phyloP scores from a whole-genome alignment of 345 rosid genomes.

The Camelina laxa region DNA sequence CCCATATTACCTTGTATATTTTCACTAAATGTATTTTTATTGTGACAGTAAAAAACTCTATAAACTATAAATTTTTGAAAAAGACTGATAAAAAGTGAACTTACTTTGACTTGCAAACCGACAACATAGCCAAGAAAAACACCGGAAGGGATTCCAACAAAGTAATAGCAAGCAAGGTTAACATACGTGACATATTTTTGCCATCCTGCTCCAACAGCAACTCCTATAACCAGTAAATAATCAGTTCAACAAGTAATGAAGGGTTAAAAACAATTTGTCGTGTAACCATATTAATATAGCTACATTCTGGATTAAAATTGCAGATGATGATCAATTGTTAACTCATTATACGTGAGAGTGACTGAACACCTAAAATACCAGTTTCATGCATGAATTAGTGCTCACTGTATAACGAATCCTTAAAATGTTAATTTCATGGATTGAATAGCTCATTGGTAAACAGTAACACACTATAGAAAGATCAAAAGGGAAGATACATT shows the following conservation, averaged over 20 bases:
- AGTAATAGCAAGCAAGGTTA: slow-evolving; percentile 69
- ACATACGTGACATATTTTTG: slow-evolving; percentile 70
- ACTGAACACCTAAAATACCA: neutral
- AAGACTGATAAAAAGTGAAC: slow-evolving; percentile 5
- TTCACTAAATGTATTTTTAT: neutral
- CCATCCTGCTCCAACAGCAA: slow-evolving; percentile 81
- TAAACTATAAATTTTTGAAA: neutral
- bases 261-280: neutral
- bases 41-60: neutral
- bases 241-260: neutral
- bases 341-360: neutral
- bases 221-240: slow-evolving; percentile 49
- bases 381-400: slow-evolving; percentile 2
- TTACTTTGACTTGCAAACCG: slow-evolving; percentile 65
- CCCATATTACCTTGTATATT: neutral
- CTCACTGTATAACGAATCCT: neutral
- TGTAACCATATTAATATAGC: neutral
- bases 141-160: slow-evolving; percentile 75
- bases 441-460: neutral
- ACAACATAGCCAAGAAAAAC: slow-evolving; percentile 61
- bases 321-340: neutral
- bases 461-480: neutral
- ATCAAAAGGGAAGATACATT: neutral
- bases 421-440: neutral
- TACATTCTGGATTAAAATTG: no score